A percentile compares a stretch with the other conserved stretches of the same genome.
phyloP scores from a whole-genome alignment of 1,139 yeast species.

The Saccharomyces hybrid region DNA sequence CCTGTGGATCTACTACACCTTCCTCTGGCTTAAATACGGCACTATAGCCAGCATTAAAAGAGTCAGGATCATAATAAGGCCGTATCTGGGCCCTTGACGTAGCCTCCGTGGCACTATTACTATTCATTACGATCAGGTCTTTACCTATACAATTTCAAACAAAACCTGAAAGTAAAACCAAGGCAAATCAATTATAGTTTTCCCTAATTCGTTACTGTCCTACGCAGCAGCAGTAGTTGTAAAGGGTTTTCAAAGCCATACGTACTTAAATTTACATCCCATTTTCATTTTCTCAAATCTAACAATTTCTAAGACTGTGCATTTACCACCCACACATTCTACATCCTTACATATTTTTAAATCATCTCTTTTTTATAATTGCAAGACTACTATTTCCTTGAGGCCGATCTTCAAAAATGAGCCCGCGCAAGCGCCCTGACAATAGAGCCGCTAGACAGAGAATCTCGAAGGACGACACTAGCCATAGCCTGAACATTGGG shows the following conservation, averaged over 20 bases:
- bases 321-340: neutral
- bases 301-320: neutral
- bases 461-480: neutral
- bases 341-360: neutral
- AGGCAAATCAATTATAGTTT: neutral
- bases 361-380: neutral
- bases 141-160: neutral
- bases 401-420: neutral
- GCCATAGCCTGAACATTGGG: neutral
- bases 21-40: conserved; percentile 55
- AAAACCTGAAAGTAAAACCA: neutral
- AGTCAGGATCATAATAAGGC: conserved; percentile 67
- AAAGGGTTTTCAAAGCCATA: neutral
- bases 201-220: neutral
- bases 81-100: conserved; percentile 25
- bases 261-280: neutral
- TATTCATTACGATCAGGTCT: neutral
- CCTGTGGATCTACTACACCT: conserved; percentile 42
- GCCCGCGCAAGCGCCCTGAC: neutral
- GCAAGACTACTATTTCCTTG: neutral
- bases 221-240: neutral
- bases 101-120: neutral
- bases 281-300: neutral
- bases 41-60: conserved; percentile 60
- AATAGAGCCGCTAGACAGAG: neutral